Evolutionary conservation across 805 yeast species (phyloP).

Genomic region (Clavispora asparagi): DNA sequence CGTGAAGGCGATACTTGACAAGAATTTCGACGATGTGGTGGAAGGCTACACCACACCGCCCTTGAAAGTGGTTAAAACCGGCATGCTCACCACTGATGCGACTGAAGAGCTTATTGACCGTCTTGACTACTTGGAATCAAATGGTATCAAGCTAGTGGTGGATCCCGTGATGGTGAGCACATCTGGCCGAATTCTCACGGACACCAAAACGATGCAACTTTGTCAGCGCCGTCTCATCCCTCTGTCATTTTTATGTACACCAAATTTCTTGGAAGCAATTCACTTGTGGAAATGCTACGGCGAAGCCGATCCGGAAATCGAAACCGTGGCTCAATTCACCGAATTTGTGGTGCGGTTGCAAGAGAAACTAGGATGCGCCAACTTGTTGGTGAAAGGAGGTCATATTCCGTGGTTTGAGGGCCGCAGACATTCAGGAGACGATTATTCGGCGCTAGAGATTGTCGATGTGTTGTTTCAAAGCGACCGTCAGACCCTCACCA

Average conservation of each 20-base stretch:
- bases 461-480: slow-evolving; percentile 53
- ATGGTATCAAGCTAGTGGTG: slow-evolving; percentile 43
- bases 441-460: slow-evolving; percentile 18
- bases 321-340: slow-evolving; percentile 30
- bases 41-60: slow-evolving; percentile 23
- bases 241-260: slow-evolving; percentile 61
- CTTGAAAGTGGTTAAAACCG: slow-evolving; percentile 69
- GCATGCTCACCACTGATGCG: slow-evolving; percentile 62
- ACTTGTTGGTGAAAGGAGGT: slow-evolving; percentile 76
- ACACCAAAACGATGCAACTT: slow-evolving; percentile 38
- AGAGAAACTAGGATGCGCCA: slow-evolving; percentile 34
- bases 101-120: slow-evolving; percentile 40
- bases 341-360: slow-evolving; percentile 22
- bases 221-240: slow-evolving; percentile 44
- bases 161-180: slow-evolving; percentile 88
- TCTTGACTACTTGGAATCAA: slow-evolving; percentile 24
- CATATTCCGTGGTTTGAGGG: slow-evolving; percentile 47
- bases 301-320: slow-evolving; percentile 15
- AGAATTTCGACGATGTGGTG: slow-evolving; percentile 55
- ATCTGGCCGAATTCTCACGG: slow-evolving; percentile 60
- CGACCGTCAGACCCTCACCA: slow-evolving; percentile 24
- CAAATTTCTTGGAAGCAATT: slow-evolving; percentile 66
- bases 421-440: not conserved
- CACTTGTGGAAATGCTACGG: slow-evolving; percentile 25
- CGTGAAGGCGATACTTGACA: slow-evolving; percentile 44